A percentile compares a stretch with the other conserved stretches of the same genome.
Evolutionary conservation across 495 filamentous ascomycete species (phyloP).

Genomic region (Aspergillus incahuasiensis): DNA sequence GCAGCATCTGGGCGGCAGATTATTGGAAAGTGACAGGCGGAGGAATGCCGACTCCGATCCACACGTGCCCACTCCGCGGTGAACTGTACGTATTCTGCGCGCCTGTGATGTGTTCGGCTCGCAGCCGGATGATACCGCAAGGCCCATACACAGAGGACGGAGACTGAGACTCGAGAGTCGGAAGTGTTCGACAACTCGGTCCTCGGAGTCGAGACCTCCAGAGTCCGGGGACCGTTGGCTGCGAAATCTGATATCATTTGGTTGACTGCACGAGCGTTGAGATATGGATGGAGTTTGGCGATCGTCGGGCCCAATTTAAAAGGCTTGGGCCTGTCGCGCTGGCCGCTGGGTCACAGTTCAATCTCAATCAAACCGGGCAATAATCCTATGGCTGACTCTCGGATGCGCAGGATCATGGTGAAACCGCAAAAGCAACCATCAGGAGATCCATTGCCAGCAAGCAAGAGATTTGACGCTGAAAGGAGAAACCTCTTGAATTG

Average conservation of each 20-base stretch:
- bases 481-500: neutral
- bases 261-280: constrained; percentile 14
- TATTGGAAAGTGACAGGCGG: neutral
- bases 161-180: neutral
- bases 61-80: neutral
- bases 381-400: too few relatives aligned
- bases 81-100: neutral
- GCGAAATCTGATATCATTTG: neutral
- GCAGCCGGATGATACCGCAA: neutral
- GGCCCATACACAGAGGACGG: neutral
- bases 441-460: neutral
- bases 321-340: neutral
- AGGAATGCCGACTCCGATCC: neutral
- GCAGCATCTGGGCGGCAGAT: neutral
- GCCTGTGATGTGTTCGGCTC: neutral
- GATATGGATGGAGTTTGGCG: neutral
- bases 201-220: neutral
- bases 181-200: neutral
- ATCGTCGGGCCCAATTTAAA: neutral
- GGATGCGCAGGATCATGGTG: neutral
- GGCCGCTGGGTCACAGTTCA: neutral
- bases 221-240: neutral
- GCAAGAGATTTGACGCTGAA: neutral
- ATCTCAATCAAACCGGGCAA: too few relatives aligned
- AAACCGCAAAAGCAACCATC: neutral